Evolutionary conservation across 1,284 basidiomycete genomes (phyloP).

Genomic region (Xerocomus nothofagi): DNA sequence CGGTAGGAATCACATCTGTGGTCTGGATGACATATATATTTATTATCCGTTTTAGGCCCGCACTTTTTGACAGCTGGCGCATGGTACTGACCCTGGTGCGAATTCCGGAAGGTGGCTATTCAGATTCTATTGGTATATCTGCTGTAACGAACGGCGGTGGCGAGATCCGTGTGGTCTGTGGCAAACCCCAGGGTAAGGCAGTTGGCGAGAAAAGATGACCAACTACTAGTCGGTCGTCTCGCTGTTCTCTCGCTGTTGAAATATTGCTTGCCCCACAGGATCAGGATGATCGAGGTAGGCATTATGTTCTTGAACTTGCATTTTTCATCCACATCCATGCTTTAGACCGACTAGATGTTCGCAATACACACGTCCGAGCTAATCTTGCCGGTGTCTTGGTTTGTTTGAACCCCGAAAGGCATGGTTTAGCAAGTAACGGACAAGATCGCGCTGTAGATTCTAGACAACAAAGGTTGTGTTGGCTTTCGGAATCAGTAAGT

Average conservation of each 20-base stretch:
- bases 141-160: not conserved
- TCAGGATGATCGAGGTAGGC: constrained; percentile 4
- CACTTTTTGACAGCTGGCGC: constrained; percentile 12
- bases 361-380: constrained; percentile 7
- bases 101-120: constrained; percentile 12
- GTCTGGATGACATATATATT: not conserved
- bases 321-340: not conserved
- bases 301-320: not conserved
- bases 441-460: too few species aligned
- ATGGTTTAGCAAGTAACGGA: not conserved
- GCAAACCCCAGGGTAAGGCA: constrained; percentile 13
- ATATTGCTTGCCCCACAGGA: constrained; percentile 15
- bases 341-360: constrained; percentile 10
- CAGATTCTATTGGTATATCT: too few species aligned
- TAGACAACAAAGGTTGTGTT: constrained; percentile 4
- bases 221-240: constrained; percentile 18
- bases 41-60: constrained; percentile 7
- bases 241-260: constrained; percentile 26
- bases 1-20: not conserved
- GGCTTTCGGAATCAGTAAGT: constrained; percentile 26
- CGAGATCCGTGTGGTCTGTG: constrained; percentile 1
- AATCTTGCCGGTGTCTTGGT: constrained; percentile 21
- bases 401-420: not conserved
- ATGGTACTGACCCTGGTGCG: constrained; percentile 20
- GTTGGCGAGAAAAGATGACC: constrained; percentile 10